Evolutionary conservation across 441 rosid species (phyloP).

Genomic region (Geranium incanum): DNA sequence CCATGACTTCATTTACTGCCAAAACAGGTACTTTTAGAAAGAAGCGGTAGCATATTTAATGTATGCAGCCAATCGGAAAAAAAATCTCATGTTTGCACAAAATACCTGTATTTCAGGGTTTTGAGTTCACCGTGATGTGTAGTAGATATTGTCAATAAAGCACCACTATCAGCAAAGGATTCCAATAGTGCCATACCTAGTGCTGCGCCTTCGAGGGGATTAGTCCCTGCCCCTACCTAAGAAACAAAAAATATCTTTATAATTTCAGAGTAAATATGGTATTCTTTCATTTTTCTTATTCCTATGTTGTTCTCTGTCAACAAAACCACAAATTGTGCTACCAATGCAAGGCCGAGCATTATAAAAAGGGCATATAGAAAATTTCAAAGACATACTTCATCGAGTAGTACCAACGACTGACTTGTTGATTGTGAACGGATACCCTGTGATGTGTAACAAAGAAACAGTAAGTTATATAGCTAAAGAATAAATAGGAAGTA

Average conservation of each 20-base stretch:
- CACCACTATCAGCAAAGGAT: constrained; percentile 67
- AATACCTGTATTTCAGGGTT: constrained; percentile 79
- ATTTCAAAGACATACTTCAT: constrained; percentile 55
- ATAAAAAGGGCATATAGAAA: neutral
- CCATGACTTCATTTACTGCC: constrained; percentile 10
- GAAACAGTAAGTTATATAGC: constrained; percentile 10
- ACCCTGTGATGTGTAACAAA: constrained; percentile 44
- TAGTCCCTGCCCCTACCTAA: constrained; percentile 95
- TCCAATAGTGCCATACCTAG: constrained; percentile 86
- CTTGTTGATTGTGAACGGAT: constrained; percentile 65
- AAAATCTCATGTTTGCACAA: neutral
- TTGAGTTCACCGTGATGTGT: constrained; percentile 92
- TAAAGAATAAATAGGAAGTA: constrained; percentile 4
- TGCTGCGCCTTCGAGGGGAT: constrained; percentile 98
- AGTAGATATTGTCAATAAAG: constrained; percentile 85
- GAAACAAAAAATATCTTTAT: constrained; percentile 12
- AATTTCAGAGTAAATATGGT: constrained; percentile 6
- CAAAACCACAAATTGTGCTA: neutral
- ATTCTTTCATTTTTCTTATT: constrained; percentile 1
- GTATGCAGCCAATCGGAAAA: neutral
- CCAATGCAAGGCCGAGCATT: constrained; percentile 8
- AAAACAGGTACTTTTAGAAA: constrained; percentile 1
- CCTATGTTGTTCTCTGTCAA: neutral
- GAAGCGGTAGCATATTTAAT: neutral
- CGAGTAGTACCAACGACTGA: constrained; percentile 75